Percentiles rank a stretch among this genome's conserved stretches.
phyloP scores from a whole-genome alignment of 129 eudicot genomes.

The Dittrichia graveolens region DNA sequence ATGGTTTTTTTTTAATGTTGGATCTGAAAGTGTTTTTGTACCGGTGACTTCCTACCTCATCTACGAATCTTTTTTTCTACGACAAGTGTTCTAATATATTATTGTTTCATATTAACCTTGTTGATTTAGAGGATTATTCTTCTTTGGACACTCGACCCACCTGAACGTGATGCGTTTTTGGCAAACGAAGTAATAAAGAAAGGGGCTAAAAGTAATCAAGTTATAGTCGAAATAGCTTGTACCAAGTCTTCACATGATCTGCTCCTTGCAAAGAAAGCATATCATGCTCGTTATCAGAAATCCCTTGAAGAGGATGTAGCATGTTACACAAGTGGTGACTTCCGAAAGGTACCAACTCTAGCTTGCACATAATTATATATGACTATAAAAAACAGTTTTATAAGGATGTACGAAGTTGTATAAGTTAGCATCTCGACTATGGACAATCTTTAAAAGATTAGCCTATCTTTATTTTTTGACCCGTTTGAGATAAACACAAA shows the following conservation, averaged over 20 bases:
- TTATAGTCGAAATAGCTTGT: conserved; percentile 81
- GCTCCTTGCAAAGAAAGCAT: conserved; percentile 63
- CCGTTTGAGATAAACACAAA: too few species aligned
- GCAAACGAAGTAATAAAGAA: conserved; percentile 81
- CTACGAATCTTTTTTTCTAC: too few species aligned
- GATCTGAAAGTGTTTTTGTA: too few species aligned
- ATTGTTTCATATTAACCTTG: conserved; percentile 7
- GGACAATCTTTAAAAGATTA: background rate
- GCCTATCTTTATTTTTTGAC: background rate
- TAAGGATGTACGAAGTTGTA: too few species aligned
- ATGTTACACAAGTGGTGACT: conserved; percentile 68
- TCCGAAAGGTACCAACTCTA: conserved; percentile 62
- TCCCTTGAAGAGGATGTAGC: conserved; percentile 95
- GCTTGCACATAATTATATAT: background rate
- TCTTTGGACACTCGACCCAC: conserved; percentile 71
- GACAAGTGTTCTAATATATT: conserved; percentile 8
- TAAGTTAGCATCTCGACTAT: too few species aligned
- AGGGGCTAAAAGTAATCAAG: conserved; percentile 60
- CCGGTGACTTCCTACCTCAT: too few species aligned
- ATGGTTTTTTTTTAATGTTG: too few species aligned
- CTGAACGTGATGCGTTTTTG: conserved; percentile 79
- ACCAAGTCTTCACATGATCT: conserved; percentile 73
- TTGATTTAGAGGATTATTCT: conserved; percentile 53
- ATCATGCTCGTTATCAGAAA: conserved; percentile 71
- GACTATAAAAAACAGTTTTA: too few species aligned